Conservation (phyloP, 1,139 yeast genomes). For the Zygosaccharomyces pseudobailii region DNA sequence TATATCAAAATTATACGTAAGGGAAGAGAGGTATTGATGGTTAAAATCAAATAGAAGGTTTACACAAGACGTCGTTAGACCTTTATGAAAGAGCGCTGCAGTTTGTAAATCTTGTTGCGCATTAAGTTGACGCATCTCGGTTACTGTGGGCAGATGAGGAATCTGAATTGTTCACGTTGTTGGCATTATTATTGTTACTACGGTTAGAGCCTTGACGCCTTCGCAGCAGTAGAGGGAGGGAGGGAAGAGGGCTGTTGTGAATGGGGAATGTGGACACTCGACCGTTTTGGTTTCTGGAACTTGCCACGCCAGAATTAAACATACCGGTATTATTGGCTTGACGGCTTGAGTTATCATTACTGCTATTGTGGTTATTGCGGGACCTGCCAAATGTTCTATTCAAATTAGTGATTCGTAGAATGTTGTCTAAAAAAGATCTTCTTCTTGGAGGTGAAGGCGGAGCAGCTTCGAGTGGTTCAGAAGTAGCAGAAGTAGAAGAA, state of each 20-base stretch:
- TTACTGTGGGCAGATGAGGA: slow-evolving; percentile 4
- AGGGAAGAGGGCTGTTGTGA: slow-evolving; percentile 8
- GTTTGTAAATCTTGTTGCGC: neutral
- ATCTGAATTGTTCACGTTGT: neutral
- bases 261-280: slow-evolving; percentile 19
- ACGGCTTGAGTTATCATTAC: neutral
- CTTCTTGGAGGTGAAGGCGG: slow-evolving; percentile 9
- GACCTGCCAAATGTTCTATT: slow-evolving; percentile 7
- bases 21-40: no score
- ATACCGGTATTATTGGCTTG: slow-evolving; percentile 6
- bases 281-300: slow-evolving; percentile 23
- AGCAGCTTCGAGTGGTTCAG: slow-evolving; percentile 1
- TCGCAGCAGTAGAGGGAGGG: slow-evolving; percentile 1
- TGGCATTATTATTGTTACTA: neutral
- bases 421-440: slow-evolving; percentile 13
- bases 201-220: slow-evolving; percentile 4
- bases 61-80: neutral
- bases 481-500: neutral
- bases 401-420: slow-evolving; percentile 11
- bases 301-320: slow-evolving; percentile 27
- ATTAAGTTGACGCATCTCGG: slow-evolving; percentile 1
- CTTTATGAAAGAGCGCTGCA: neutral
- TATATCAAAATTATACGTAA: no score
- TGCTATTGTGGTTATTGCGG: slow-evolving; percentile 4
- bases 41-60: neutral